Evolutionary conservation across 139 green algal genomes (phyloP).

Genomic region (Raphidocelis subcapitata): DNA sequence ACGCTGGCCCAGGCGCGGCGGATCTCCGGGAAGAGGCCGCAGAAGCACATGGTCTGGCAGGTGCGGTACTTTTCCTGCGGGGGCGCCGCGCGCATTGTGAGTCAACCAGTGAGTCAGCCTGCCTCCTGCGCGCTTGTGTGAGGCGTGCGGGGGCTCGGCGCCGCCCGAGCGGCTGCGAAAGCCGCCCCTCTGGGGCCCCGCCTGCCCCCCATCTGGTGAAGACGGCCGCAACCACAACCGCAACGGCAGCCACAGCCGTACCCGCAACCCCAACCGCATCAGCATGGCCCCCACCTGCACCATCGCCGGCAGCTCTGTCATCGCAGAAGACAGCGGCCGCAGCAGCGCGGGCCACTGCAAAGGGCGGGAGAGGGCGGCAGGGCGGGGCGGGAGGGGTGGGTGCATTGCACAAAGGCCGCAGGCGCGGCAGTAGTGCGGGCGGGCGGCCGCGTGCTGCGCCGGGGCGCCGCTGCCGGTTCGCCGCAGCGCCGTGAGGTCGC

Average conservation of each 20-base stretch:
- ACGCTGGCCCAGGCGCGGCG: constrained; percentile 87
- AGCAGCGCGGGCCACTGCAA: constrained; percentile 80
- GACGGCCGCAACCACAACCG: no score
- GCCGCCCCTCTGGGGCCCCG: no score
- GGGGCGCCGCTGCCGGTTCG: no score
- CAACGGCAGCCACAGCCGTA: no score
- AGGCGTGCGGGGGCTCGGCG: no score
- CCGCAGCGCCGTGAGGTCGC: no score
- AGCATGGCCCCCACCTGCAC: constrained; percentile 32
- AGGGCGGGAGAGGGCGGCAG: not conserved
- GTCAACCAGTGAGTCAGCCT: no score
- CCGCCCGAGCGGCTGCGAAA: no score
- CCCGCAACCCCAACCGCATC: no score
- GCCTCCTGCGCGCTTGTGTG: no score
- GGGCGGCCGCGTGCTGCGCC: not conserved
- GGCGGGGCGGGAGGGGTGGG: not conserved
- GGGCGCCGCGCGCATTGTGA: no score
- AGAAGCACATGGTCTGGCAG: constrained; percentile 86
- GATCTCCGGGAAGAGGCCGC: constrained; percentile 86
- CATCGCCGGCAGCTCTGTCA: constrained; percentile 71
- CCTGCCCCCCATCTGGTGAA: no score
- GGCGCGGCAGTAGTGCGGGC: not conserved
- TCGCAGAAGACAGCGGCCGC: constrained; percentile 50
- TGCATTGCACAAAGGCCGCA: not conserved
- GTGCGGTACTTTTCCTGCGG: constrained; percentile 74